Percentiles rank a stretch among this genome's conserved stretches.
Conservation (phyloP, 176 grass and related monocot species). For the Cenchrus purpureus region DNA sequence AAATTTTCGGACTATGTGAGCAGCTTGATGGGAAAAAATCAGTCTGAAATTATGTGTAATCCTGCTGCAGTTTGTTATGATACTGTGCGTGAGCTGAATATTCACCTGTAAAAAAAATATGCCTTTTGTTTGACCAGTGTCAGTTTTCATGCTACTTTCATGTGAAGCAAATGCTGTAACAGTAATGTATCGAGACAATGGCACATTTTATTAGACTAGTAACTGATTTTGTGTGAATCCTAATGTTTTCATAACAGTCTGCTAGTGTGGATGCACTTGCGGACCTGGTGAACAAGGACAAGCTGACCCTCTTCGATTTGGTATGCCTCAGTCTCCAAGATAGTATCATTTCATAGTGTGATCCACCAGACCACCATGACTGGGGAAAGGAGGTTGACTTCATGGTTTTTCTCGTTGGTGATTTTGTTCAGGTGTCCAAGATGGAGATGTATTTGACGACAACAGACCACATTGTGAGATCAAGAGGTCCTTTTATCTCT, state of each 20-base stretch:
- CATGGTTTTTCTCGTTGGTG: constrained; percentile 19
- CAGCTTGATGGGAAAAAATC: background rate
- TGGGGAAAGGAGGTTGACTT: background rate
- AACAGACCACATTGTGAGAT: constrained; percentile 71
- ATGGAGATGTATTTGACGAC: constrained; percentile 43
- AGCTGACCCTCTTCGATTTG: no score
- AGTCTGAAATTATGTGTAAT: background rate
- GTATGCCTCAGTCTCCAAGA: no score
- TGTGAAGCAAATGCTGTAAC: background rate
- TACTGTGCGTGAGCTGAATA: background rate
- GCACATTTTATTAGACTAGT: background rate
- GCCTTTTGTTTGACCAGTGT: background rate
- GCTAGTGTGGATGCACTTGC: constrained; percentile 60
- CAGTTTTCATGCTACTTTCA: background rate
- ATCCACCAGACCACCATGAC: no score
- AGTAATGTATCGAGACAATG: background rate
- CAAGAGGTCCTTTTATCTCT: constrained; percentile 37
- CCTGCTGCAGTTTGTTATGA: background rate
- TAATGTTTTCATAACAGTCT: constrained; percentile 53
- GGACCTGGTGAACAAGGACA: constrained; percentile 63
- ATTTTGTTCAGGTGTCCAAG: constrained; percentile 58
- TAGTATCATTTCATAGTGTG: no score
- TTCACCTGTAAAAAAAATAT: no score
- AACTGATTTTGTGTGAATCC: constrained; percentile 3
- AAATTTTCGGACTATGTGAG: background rate